These are phyloP conservation scores for Aspergillus puulaauensis DNA, from an alignment of 2,329 filamentous ascomycete species.

Conservation along the genomic window DNA sequence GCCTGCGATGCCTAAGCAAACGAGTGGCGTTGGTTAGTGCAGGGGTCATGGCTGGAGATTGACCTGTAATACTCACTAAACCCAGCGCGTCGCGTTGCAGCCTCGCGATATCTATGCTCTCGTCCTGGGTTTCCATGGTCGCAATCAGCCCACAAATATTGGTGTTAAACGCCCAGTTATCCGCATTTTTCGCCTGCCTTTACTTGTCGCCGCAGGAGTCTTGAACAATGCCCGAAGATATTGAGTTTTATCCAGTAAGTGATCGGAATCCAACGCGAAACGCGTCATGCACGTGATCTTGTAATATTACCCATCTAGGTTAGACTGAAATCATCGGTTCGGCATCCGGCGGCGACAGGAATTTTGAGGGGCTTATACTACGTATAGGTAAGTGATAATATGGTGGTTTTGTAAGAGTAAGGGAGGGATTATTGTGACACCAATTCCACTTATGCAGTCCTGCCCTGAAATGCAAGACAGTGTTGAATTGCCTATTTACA, in stretches of 20 bases:
- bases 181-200: not conserved
- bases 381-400: too few relatives aligned
- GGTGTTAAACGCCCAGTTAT: not conserved
- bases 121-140: constrained; percentile 40
- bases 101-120: constrained; percentile 41
- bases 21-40: constrained; percentile 29
- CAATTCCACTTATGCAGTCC: not conserved
- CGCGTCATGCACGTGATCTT: constrained; percentile 29
- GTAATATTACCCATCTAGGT: constrained; percentile 28
- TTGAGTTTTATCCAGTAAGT: not conserved
- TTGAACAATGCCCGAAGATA: not conserved
- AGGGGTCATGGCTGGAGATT: constrained; percentile 25
- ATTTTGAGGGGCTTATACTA: too few relatives aligned
- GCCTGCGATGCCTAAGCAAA: constrained; percentile 30
- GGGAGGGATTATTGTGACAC: not conserved
- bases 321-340: not conserved
- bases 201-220: not conserved
- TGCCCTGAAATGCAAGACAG: not conserved
- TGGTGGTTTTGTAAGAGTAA: not conserved
- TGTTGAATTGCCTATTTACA: constrained; percentile 4
- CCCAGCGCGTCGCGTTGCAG: constrained; percentile 44
- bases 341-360: too few relatives aligned
- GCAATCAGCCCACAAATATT: not conserved
- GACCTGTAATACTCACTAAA: constrained; percentile 33
- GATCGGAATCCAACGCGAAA: constrained; percentile 28